A percentile compares a stretch with the other conserved stretches of the same genome.
phyloP scores from a whole-genome alignment of 208 protist species.

The Trypanosoma mega region DNA sequence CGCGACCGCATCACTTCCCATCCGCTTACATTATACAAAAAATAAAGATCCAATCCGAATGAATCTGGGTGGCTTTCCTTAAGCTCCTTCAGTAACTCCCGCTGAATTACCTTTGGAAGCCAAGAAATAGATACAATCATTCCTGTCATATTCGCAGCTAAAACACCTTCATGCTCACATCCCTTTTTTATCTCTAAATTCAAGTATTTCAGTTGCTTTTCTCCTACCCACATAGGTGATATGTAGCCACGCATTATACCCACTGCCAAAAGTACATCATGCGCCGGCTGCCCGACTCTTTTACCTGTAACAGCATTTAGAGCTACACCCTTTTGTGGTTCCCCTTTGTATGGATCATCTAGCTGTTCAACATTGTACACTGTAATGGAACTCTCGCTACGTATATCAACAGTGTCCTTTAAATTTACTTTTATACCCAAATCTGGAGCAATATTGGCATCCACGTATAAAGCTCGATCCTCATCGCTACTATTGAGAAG shows the following conservation, averaged over 20 bases:
- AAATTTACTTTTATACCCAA: slow-evolving; percentile 48
- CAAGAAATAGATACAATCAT: slow-evolving; percentile 73
- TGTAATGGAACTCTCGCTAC: slow-evolving; percentile 64
- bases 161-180: slow-evolving; percentile 41
- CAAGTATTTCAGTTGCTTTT: slow-evolving; percentile 81
- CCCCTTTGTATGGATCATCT: slow-evolving; percentile 85
- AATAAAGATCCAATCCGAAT: slow-evolving; percentile 76
- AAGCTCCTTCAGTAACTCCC: slow-evolving; percentile 58
- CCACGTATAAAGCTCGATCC: slow-evolving; percentile 80
- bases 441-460: slow-evolving; percentile 48
- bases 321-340: slow-evolving; percentile 76
- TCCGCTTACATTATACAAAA: slow-evolving; percentile 81
- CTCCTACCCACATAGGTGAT: slow-evolving; percentile 84
- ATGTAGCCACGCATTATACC: slow-evolving; percentile 87
- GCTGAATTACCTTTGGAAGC: slow-evolving; percentile 37
- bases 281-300: slow-evolving; percentile 82
- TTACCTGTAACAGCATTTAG: slow-evolving; percentile 84
- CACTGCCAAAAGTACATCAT: slow-evolving; percentile 82
- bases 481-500: slow-evolving; percentile 68
- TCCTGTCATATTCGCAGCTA: slow-evolving; percentile 77
- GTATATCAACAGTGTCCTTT: slow-evolving; percentile 74
- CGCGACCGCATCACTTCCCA: slow-evolving; percentile 84
- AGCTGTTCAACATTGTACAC: slow-evolving; percentile 88
- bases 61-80: slow-evolving; percentile 49
- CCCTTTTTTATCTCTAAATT: slow-evolving; percentile 61